Conservation (phyloP, 495 filamentous ascomycete species). For the Penicillium egyptiacum region DNA sequence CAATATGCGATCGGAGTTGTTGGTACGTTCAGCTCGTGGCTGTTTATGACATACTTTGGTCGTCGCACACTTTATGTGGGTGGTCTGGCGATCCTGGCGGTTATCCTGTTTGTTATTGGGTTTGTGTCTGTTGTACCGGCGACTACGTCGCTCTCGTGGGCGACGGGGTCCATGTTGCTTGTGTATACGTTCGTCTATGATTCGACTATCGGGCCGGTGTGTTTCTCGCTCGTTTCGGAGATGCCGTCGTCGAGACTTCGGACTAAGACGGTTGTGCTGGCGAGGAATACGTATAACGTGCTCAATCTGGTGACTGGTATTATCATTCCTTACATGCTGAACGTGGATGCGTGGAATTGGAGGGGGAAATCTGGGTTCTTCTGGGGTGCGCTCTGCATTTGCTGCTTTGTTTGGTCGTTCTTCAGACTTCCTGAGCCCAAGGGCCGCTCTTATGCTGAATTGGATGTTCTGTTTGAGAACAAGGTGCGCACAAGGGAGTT, state of each 20-base stretch:
- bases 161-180: conserved; percentile 53
- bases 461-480: conserved; percentile 44
- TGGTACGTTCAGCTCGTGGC: conserved; percentile 29
- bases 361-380: conserved; percentile 68
- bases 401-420: conserved; percentile 45
- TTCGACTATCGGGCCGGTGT: conserved; percentile 58
- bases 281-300: conserved; percentile 58
- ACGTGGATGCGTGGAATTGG: conserved; percentile 62
- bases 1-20: conserved; percentile 32
- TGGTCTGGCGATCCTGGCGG: conserved; percentile 46
- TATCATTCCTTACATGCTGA: conserved; percentile 66
- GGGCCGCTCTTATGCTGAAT: conserved; percentile 59
- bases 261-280: conserved; percentile 61
- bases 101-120: conserved; percentile 58
- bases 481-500: conserved; percentile 34
- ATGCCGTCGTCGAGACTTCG: conserved; percentile 57
- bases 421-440: conserved; percentile 62
- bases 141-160: conserved; percentile 47
- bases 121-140: conserved; percentile 57
- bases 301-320: conserved; percentile 62
- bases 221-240: conserved; percentile 63
- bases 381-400: conserved; percentile 55
- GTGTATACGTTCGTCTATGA: conserved; percentile 60
- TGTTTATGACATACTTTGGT: conserved; percentile 43
- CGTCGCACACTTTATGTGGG: conserved; percentile 55